Percentiles rank a stretch among this genome's conserved stretches.
phyloP scores from a whole-genome alignment of 495 filamentous ascomycete species.

The Podospora pseudoanserina region DNA sequence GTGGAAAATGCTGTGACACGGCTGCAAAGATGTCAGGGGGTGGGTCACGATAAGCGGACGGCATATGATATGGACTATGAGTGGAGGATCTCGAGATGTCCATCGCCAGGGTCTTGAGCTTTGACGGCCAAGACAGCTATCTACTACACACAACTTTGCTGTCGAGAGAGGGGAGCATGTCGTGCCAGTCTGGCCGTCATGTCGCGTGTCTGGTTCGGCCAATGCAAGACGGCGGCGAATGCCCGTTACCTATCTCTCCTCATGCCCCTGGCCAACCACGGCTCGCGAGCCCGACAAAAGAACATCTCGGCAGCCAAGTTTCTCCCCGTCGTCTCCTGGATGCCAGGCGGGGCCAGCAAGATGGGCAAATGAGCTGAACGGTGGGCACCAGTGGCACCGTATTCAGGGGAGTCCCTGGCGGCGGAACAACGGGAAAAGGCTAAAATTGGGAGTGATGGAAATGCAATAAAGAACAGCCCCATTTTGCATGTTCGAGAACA shows the following conservation, averaged over 20 bases:
- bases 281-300: not conserved
- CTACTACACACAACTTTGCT: not conserved
- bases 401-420: not conserved
- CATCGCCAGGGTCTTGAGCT: not conserved
- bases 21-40: not conserved
- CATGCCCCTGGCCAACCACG: not conserved
- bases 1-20: too few species aligned
- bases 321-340: not conserved
- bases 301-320: not conserved
- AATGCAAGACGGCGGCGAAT: not conserved
- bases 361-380: not conserved
- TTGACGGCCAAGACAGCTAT: not conserved
- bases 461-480: constrained; percentile 5
- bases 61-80: not conserved
- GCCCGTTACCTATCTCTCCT: not conserved
- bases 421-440: not conserved
- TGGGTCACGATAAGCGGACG: not conserved
- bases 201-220: not conserved
- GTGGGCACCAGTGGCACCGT: not conserved
- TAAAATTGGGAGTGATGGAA: constrained; percentile 6
- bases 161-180: not conserved
- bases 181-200: not conserved
- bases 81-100: not conserved
- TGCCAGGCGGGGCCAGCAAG: not conserved
- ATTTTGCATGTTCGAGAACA: constrained; percentile 8